A percentile compares a stretch with the other conserved stretches of the same genome.
phyloP scores from a whole-genome alignment of 2,329 filamentous ascomycete genomes.

The Aspergillus viridinutans region DNA sequence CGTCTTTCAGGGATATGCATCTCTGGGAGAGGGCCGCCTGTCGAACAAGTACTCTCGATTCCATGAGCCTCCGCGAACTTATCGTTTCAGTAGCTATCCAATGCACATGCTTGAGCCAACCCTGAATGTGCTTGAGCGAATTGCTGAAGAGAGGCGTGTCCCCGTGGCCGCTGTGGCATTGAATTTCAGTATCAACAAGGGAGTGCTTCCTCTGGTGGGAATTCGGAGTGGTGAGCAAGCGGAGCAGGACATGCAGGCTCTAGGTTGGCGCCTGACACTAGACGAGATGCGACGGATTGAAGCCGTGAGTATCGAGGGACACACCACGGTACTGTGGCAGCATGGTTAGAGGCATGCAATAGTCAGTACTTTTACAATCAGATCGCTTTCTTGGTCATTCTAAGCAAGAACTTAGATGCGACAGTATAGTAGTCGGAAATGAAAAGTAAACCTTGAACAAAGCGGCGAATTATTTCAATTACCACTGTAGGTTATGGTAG shows the following conservation, averaged over 20 bases:
- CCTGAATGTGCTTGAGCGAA: slow-evolving; percentile 31
- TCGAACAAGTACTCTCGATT: slow-evolving; percentile 39
- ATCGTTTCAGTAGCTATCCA: slow-evolving; percentile 41
- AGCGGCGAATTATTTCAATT: neutral
- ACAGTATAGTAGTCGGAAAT: neutral
- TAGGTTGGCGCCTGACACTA: slow-evolving; percentile 41
- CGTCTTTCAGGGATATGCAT: slow-evolving; percentile 42
- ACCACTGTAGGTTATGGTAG: neutral
- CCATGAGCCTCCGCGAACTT: slow-evolving; percentile 34
- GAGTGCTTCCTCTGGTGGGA: slow-evolving; percentile 41
- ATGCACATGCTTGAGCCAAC: slow-evolving; percentile 43
- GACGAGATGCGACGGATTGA: slow-evolving; percentile 43
- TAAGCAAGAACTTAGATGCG: neutral
- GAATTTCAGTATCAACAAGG: slow-evolving; percentile 45
- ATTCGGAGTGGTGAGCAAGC: slow-evolving; percentile 41
- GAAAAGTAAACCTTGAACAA: neutral
- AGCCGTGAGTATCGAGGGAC: slow-evolving; percentile 37
- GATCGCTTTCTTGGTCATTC: neutral
- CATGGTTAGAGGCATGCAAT: slow-evolving; percentile 30
- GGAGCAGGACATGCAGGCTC: slow-evolving; percentile 35
- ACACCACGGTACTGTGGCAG: slow-evolving; percentile 40
- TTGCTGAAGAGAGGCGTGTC: slow-evolving; percentile 33
- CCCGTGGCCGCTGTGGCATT: slow-evolving; percentile 39
- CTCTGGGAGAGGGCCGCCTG: slow-evolving; percentile 39
- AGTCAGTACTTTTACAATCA: neutral